A percentile compares a stretch with the other conserved stretches of the same genome.
phyloP scores from a whole-genome alignment of 2,329 filamentous ascomycete genomes.

The Venturiaceae sp. region DNA sequence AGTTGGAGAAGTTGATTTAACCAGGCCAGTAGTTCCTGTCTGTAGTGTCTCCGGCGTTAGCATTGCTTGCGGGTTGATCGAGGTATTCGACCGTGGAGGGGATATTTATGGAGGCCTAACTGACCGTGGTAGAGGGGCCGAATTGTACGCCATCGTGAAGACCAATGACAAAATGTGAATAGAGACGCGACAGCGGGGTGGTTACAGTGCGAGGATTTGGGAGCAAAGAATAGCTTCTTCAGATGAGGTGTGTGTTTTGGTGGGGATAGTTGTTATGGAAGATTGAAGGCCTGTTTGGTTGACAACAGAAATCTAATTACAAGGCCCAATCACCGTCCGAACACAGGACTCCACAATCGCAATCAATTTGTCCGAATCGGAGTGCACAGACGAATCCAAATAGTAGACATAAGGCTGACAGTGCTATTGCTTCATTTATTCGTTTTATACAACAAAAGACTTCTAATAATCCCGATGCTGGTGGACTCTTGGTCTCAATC shows the following conservation, averaged over 20 bases:
- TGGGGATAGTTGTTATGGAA: neutral
- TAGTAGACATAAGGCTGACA: neutral
- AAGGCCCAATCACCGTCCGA: too few relatives aligned
- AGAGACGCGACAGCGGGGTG: neutral
- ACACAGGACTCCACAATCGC: too few relatives aligned
- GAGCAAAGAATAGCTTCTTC: neutral
- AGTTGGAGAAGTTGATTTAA: conserved; percentile 95
- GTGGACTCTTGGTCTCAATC: neutral
- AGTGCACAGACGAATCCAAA: neutral
- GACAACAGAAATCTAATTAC: too few relatives aligned
- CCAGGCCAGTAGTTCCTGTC: conserved; percentile 95
- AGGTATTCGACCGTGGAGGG: conserved; percentile 12
- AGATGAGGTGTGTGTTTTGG: neutral
- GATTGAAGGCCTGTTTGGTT: too few relatives aligned
- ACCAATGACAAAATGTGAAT: conserved; percentile 12
- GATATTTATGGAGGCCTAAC: conserved; percentile 12
- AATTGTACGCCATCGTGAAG: conserved; percentile 14
- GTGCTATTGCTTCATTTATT: neutral
- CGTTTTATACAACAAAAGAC: neutral
- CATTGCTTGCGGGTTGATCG: neutral
- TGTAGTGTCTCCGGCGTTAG: conserved; percentile 26
- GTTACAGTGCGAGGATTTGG: neutral
- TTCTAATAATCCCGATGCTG: neutral
- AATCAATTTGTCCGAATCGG: neutral
- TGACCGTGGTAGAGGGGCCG: conserved; percentile 13